These are phyloP conservation scores for Cudoniella acicularis DNA, from an alignment of 495 filamentous ascomycete species.

Conservation along the genomic window DNA sequence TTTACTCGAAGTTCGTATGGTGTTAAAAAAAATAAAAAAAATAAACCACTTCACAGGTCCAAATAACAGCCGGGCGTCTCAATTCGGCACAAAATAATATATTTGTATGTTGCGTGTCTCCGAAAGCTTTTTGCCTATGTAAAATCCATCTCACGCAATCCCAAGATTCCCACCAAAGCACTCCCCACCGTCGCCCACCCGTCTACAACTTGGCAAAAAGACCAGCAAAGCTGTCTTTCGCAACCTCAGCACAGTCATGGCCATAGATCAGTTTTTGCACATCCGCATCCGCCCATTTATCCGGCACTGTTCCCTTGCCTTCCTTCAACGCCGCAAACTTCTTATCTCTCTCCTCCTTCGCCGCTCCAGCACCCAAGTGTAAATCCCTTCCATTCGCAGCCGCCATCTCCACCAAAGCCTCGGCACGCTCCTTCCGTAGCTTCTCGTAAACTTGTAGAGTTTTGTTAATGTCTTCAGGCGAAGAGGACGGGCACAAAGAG, in stretches of 20 bases:
- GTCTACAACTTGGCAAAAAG: constrained; percentile 16
- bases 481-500: constrained; percentile 46
- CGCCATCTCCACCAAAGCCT: constrained; percentile 68
- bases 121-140: too few relatives aligned
- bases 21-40: too few relatives aligned
- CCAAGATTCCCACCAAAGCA: too few relatives aligned
- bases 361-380: constrained; percentile 71
- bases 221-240: constrained; percentile 17
- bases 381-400: constrained; percentile 60
- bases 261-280: constrained; percentile 76
- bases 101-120: too few relatives aligned
- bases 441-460: constrained; percentile 69
- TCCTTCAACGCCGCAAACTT: constrained; percentile 62
- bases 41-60: too few relatives aligned
- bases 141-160: too few relatives aligned
- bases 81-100: too few relatives aligned
- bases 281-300: constrained; percentile 72
- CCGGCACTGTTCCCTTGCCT: constrained; percentile 50
- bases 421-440: constrained; percentile 66
- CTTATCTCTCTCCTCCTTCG: constrained; percentile 71
- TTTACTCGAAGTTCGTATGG: too few relatives aligned
- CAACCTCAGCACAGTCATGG: constrained; percentile 23
- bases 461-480: constrained; percentile 55
- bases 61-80: too few relatives aligned
- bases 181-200: too few relatives aligned